Base-by-base conservation (phyloP, 768 basidiomycete genomes). In the Tricholoma hemisulphureum region DNA sequence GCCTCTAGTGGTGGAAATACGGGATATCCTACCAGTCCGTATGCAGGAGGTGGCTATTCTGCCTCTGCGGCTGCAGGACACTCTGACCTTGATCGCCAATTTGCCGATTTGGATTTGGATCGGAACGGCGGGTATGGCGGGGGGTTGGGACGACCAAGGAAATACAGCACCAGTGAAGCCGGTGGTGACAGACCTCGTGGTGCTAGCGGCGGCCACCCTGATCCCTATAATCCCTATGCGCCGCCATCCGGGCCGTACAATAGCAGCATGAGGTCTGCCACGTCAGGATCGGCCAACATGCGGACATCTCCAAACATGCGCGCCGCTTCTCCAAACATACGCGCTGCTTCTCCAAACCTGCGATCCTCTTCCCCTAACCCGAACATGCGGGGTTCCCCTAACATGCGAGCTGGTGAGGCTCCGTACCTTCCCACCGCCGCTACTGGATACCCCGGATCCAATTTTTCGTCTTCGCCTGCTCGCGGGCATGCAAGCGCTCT, bases 241-340 rank as follows among this genome's bases (percentile, higher is more conserved):
- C 65, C 67, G 68, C 67, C 69, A 58, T 66, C 68, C 65, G 78
- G 73, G 11, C 63, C 70, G 6, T 78, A 77, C 61, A 58, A 58
- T 53, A 63, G 53, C 46, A 55, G 65, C 20, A 65, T 58, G 48
- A 58, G 62, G 46, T 58, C 66, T 2, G 52, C 60, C 52, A 59
- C 69, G 61, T 57, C 66, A 59, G 16, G 63, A 60, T 26, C 61
- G 58, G 65, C n/a, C 28, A 73, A 72, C 56, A 62, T 67, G 29
- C 67, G 71, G 51, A 63, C 75, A 21, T 84, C 83, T 18, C 85
- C 84, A 13, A 81, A 80, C 61, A 65, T 78, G 60, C 79, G 80
- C 10, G 69, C 81, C 41, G 71, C 74, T 14, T 65, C 75, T 26
- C 64, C 75, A 10, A 81, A 70, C 52, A 69, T 69, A 35, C 62